Evolutionary conservation across 1,284 basidiomycete genomes (phyloP), one percentile per base, ranked within the genome.

Genomic region (Chalciporus sp.): DNA sequence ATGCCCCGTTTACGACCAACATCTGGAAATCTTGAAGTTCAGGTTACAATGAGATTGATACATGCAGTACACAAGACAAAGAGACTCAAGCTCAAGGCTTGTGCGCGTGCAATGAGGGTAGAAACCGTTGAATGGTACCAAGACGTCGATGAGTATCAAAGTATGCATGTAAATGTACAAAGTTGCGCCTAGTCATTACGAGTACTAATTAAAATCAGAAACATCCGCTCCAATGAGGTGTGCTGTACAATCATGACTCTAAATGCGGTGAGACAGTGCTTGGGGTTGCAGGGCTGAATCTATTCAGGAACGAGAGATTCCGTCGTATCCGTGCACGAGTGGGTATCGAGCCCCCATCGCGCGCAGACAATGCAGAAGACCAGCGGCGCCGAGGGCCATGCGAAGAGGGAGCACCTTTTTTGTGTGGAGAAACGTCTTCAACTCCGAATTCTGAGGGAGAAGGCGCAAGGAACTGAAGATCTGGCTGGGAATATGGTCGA

Each of bases 271-370:
- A 42, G 20, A 44, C 43, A 51, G 46, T 39, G 31, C 47, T 46
- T 31, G 51, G 42, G 20, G 37, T 27, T 20, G 60, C 45, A 1
- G 58, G 55, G 19, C 57, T 59, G 52, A 73, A 57, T 55, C 58
- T 61, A 47, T 72, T 59, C 51, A 73, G 55, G 60, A 73, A 68
- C 16, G 65, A 68, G 41, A 66, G 47, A 52, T 72, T 72, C 12
- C 71, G 70, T 51, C 69, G 65, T 20, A 68, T 56, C 19, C 66
- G 64, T 55, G 49, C 45, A 42, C 56, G 51, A 47, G 44, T 49
- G 35, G 47, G 51, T 20, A 26, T 51, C 2, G 47, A 10, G 10
- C 61, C 64, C 44, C 62, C 60, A 44, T 58, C 68, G 9, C 37
- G 43, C 49, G 39, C 48, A 37, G 48, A 54, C 9, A 63, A 43